phyloP scores from a whole-genome alignment of 495 filamentous ascomycete species.

The Xylaria grammica region DNA sequence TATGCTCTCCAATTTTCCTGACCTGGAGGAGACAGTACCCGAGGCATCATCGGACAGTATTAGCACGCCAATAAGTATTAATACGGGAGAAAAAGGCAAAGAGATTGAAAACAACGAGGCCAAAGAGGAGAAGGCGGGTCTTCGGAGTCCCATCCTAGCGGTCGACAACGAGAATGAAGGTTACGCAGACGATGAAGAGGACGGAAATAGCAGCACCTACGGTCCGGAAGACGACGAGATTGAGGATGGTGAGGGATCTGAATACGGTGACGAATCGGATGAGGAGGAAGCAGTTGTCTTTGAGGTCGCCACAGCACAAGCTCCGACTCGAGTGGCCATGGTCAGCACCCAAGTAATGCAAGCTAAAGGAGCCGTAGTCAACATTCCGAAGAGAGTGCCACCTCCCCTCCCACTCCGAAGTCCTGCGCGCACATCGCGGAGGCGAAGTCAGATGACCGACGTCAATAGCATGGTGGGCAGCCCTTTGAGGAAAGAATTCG shows the following conservation, averaged over 20 bases:
- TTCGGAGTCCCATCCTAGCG: conserved; percentile 19
- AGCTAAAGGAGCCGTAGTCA: conserved; percentile 67
- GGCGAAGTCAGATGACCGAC: conserved; percentile 41
- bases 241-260: conserved; percentile 48
- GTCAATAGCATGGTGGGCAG: conserved; percentile 33
- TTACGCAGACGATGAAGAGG: conserved; percentile 34
- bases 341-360: conserved; percentile 53
- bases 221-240: conserved; percentile 49
- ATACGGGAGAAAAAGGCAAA: conserved; percentile 36
- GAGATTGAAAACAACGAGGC: conserved; percentile 27
- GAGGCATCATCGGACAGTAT: neutral
- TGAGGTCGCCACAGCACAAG: conserved; percentile 52
- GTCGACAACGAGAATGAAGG: neutral
- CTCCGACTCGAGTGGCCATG: conserved; percentile 56
- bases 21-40: conserved; percentile 25
- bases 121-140: conserved; percentile 46
- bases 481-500: conserved; percentile 37
- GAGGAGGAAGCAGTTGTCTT: conserved; percentile 59
- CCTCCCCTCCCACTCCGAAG: conserved; percentile 69
- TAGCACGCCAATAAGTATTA: conserved; percentile 25
- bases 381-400: conserved; percentile 71
- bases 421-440: conserved; percentile 54
- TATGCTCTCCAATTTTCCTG: conserved; percentile 36
- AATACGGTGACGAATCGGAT: conserved; percentile 52
- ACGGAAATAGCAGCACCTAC: conserved; percentile 35